phyloP scores from a whole-genome alignment of 2,329 filamentous ascomycete genomes.

The Fusarium napiforme region DNA sequence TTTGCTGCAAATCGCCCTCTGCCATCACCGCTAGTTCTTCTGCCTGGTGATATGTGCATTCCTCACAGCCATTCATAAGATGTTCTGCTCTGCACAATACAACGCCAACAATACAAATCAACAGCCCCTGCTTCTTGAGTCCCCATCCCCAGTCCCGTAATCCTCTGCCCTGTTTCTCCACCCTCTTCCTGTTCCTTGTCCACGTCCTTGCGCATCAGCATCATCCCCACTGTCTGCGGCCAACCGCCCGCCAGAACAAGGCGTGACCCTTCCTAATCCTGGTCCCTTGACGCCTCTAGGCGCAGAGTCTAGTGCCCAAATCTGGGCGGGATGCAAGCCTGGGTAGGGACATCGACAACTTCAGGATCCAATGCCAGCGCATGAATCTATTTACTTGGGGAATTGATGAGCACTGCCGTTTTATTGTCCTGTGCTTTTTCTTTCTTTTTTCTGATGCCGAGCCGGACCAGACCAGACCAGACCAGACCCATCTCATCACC shows the following conservation, averaged over 20 bases:
- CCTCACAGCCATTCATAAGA: constrained; percentile 6
- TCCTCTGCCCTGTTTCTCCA: constrained; percentile 36
- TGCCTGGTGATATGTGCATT: background rate
- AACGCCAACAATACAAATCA: background rate
- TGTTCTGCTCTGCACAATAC: constrained; percentile 13
- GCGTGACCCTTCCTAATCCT: constrained; percentile 29
- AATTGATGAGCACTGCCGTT: constrained; percentile 36
- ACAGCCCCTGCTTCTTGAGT: constrained; percentile 8
- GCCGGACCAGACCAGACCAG: background rate
- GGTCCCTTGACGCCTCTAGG: constrained; percentile 15
- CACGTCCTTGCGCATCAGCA: constrained; percentile 8
- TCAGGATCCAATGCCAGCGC: constrained; percentile 38
- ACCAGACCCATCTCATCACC: constrained; percentile 30
- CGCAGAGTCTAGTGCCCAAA: constrained; percentile 7
- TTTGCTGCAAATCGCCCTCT: constrained; percentile 11
- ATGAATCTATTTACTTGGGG: constrained; percentile 28
- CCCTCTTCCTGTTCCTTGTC: constrained; percentile 23
- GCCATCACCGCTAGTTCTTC: constrained; percentile 22
- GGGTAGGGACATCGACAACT: background rate
- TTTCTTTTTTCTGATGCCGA: constrained; percentile 3
- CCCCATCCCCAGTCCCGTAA: constrained; percentile 23
- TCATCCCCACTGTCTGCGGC: constrained; percentile 32
- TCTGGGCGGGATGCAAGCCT: background rate
- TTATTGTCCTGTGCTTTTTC: constrained; percentile 35
- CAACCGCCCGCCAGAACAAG: constrained; percentile 37